phyloP scores from a whole-genome alignment of 2,329 filamentous ascomycete genomes.

The Apiospora arundinis region DNA sequence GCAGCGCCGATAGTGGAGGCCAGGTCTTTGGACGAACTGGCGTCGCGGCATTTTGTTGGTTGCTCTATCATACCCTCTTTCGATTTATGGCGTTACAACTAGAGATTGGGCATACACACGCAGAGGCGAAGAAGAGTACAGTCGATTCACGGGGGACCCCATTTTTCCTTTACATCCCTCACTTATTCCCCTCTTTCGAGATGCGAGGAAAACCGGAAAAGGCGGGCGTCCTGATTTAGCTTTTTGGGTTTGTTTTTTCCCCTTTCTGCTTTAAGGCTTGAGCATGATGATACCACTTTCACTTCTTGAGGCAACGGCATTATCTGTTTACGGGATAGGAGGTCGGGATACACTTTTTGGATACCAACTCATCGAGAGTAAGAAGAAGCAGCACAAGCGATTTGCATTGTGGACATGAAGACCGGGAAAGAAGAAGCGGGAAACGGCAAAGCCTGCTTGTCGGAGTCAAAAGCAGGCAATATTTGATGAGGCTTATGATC shows the following conservation, averaged over 20 bases:
- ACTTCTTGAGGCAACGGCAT: constrained; percentile 9
- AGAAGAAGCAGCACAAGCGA: constrained; percentile 11
- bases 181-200: not conserved
- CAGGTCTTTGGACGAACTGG: too few species aligned
- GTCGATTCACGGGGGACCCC: not conserved
- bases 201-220: not conserved
- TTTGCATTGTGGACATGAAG: constrained; percentile 6
- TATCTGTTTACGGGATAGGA: constrained; percentile 16
- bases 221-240: not conserved
- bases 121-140: not conserved
- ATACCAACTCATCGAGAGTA: constrained; percentile 15
- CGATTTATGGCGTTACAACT: constrained; percentile 3
- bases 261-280: constrained; percentile 8
- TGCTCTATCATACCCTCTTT: not conserved
- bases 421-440: not conserved
- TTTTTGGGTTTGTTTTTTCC: not conserved
- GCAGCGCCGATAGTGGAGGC: not conserved
- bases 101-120: constrained; percentile 17
- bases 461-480: not conserved
- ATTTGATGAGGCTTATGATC: constrained; percentile 10
- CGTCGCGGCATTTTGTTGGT: not conserved
- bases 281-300: constrained; percentile 18
- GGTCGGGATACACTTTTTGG: not conserved
- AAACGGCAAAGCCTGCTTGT: not conserved
- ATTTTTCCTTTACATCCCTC: not conserved